Percentiles rank a stretch among this genome's conserved stretches.
phyloP scores from a whole-genome alignment of 306 rosid genomes.

The Rosa multiflora region DNA sequence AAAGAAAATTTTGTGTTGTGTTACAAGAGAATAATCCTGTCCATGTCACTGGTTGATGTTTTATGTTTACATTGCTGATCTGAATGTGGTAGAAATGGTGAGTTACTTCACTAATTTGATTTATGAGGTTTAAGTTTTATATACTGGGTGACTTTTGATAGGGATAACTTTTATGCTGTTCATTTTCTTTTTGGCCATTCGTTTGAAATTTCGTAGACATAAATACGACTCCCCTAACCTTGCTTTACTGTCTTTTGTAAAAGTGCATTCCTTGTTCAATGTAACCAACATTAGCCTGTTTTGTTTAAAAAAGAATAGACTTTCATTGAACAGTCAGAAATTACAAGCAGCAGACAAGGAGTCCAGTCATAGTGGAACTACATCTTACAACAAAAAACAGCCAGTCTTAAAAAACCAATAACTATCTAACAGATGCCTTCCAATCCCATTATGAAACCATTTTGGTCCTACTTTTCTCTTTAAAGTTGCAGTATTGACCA shows the following conservation, averaged over 20 bases:
- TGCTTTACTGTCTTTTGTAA: background rate
- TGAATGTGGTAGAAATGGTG: background rate
- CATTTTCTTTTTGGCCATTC: background rate
- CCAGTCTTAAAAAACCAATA: background rate
- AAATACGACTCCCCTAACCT: background rate
- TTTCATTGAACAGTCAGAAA: background rate
- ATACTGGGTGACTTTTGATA: background rate
- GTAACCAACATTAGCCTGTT: background rate
- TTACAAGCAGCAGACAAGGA: background rate
- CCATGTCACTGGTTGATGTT: background rate
- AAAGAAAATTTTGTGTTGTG: background rate
- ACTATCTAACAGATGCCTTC: background rate
- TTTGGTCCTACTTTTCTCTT: background rate
- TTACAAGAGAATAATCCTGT: background rate
- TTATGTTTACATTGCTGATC: background rate
- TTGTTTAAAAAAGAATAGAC: background rate
- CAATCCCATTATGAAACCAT: background rate
- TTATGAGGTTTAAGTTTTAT: background rate
- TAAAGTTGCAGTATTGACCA: background rate
- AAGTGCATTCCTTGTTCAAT: background rate
- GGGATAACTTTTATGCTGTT: background rate
- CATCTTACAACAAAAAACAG: background rate
- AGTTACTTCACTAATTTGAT: background rate
- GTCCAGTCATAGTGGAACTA: background rate
- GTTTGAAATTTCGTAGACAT: background rate